phyloP scores from a whole-genome alignment of 805 yeast species.

The Candida verbasci region DNA sequence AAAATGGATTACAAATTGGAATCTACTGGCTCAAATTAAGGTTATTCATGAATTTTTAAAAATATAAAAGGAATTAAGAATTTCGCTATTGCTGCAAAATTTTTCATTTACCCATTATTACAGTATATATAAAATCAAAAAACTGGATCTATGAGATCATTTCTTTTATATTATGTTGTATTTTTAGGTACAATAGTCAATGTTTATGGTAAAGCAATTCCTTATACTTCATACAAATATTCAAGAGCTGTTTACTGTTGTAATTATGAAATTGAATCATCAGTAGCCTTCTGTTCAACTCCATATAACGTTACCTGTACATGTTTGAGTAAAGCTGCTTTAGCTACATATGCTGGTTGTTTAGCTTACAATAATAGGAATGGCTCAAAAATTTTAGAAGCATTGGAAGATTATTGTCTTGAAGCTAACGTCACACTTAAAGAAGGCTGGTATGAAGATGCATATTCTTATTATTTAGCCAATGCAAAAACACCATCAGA shows the following conservation, averaged over 20 bases:
- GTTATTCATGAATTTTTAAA: too few relatives aligned
- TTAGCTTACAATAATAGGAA: conserved; percentile 9
- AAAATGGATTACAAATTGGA: too few relatives aligned
- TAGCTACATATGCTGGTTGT: conserved; percentile 31
- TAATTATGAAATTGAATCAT: conserved; percentile 2
- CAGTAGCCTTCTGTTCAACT: conserved; percentile 5
- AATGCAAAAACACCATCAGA: conserved; percentile 5
- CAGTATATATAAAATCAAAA: too few relatives aligned
- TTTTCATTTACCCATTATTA: too few relatives aligned
- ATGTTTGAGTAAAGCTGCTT: conserved; percentile 21
- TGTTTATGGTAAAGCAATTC: background rate
- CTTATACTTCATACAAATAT: conserved; percentile 1
- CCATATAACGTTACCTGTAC: conserved; percentile 14
- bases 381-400: background rate
- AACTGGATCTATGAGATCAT: too few relatives aligned
- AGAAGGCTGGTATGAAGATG: conserved; percentile 1
- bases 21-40: too few relatives aligned
- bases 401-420: background rate
- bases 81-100: too few relatives aligned
- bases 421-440: conserved; percentile 1
- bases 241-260: conserved; percentile 2
- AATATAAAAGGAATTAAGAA: too few relatives aligned
- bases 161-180: too few relatives aligned
- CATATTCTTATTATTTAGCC: background rate
- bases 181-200: too few relatives aligned